These are phyloP conservation scores for Waltiozyma sp. DNA, from an alignment of 1,139 yeast species.

Conservation along the genomic window DNA sequence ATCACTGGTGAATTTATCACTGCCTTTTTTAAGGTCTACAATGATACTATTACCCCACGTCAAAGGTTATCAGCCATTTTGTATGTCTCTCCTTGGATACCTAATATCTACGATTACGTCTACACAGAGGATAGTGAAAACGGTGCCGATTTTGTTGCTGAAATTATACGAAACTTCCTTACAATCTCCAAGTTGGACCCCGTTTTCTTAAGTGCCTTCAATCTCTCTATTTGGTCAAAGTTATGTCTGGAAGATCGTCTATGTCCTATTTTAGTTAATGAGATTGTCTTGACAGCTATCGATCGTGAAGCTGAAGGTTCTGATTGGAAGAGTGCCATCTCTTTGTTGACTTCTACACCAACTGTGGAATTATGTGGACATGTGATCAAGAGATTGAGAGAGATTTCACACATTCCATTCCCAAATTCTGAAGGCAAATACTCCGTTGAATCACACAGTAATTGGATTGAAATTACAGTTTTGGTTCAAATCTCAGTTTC, in stretches of 20 bases:
- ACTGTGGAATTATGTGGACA: conserved; percentile 66
- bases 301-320: conserved; percentile 67
- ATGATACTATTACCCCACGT: conserved; percentile 23
- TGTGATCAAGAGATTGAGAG: conserved; percentile 42
- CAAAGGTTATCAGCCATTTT: conserved; percentile 23
- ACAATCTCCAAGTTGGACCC: conserved; percentile 38
- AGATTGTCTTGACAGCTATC: conserved; percentile 61
- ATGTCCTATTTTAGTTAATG: conserved; percentile 52
- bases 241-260: conserved; percentile 53
- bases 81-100: conserved; percentile 65
- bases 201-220: conserved; percentile 33
- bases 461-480: conserved; percentile 65
- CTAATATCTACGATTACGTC: conserved; percentile 50
- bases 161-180: conserved; percentile 53
- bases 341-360: conserved; percentile 54
- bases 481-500: conserved; percentile 57
- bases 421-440: conserved; percentile 26
- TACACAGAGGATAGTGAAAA: conserved; percentile 39
- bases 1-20: conserved; percentile 52
- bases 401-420: conserved; percentile 36
- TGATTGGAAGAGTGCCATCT: conserved; percentile 52
- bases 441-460: conserved; percentile 43
- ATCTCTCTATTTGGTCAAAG: conserved; percentile 62
- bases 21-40: conserved; percentile 50
- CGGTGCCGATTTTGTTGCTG: conserved; percentile 54